A percentile compares a stretch with the other conserved stretches of the same genome.
Evolutionary conservation across 2,329 filamentous ascomycete genomes (phyloP).

Genomic region (Grosmannia serpens): DNA sequence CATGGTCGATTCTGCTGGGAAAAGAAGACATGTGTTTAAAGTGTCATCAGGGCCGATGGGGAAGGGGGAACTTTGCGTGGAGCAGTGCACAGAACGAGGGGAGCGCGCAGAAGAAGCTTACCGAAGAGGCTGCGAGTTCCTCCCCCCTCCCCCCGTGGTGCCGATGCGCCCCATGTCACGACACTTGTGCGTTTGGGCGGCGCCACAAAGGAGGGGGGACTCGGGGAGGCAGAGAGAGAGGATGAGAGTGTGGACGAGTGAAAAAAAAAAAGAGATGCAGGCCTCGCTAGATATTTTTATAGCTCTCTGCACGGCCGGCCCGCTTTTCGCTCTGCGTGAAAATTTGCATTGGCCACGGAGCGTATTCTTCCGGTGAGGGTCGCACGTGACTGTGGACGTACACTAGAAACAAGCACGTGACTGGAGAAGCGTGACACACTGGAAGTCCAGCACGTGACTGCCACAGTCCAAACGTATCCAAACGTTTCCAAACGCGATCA

Average conservation of each 20-base stretch:
- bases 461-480: too few relatives aligned
- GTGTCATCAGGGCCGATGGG: conserved; percentile 57
- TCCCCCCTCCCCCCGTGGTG: too few relatives aligned
- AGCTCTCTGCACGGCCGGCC: not conserved
- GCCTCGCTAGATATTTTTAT: not conserved
- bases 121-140: not conserved
- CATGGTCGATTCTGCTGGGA: conserved; percentile 81
- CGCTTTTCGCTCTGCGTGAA: not conserved
- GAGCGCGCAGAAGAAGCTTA: not conserved
- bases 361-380: not conserved
- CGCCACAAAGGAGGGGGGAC: not conserved
- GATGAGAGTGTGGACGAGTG: not conserved
- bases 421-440: too few relatives aligned
- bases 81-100: not conserved
- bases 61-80: conserved; percentile 3
- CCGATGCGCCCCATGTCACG: not conserved
- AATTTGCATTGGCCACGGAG: not conserved
- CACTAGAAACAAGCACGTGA: too few relatives aligned
- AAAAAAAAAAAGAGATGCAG: not conserved
- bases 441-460: too few relatives aligned
- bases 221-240: not conserved
- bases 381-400: not conserved
- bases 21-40: conserved; percentile 64
- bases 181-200: not conserved
- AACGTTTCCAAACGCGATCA: too few relatives aligned